Conservation (phyloP, 2,329 filamentous ascomycete genomes). For the Remersonia thermophila region DNA sequence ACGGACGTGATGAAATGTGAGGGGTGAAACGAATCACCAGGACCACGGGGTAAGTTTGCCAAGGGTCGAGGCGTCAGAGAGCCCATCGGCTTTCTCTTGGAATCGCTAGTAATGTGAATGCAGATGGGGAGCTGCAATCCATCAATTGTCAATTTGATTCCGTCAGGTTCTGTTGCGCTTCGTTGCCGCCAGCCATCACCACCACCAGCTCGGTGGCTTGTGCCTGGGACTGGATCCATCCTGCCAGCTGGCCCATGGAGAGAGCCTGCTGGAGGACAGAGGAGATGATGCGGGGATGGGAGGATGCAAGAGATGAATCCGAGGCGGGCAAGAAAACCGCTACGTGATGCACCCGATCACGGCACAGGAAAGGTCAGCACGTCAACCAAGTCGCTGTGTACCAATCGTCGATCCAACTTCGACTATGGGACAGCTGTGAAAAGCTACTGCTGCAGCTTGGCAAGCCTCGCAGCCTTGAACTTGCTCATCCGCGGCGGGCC, state of each 20-base stretch:
- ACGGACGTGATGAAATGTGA: constrained; percentile 35
- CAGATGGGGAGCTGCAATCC: constrained; percentile 42
- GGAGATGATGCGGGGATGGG: neutral
- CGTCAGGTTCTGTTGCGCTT: constrained; percentile 27
- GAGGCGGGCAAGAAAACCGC: too few relatives aligned
- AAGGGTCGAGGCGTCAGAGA: constrained; percentile 46
- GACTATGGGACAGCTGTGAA: too few relatives aligned
- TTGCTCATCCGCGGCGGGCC: constrained; percentile 53
- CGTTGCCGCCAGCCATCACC: neutral
- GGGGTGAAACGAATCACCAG: constrained; percentile 53
- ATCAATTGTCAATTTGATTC: constrained; percentile 37
- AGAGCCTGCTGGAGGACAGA: neutral
- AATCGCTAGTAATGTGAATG: constrained; percentile 40
- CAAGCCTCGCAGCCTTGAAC: constrained; percentile 59
- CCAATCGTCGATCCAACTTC: too few relatives aligned
- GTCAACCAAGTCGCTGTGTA: too few relatives aligned
- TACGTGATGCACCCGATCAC: constrained; percentile 6
- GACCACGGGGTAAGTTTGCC: constrained; percentile 28
- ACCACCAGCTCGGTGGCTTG: neutral
- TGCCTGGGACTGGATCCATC: neutral
- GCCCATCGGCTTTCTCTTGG: constrained; percentile 43
- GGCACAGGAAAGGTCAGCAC: neutral
- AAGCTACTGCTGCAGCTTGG: constrained; percentile 30
- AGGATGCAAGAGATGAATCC: too few relatives aligned
- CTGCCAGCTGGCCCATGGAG: neutral